Evolutionary conservation across 1,284 basidiomycete genomes (phyloP).

Genomic region (Neotropicomus parvogracilis): DNA sequence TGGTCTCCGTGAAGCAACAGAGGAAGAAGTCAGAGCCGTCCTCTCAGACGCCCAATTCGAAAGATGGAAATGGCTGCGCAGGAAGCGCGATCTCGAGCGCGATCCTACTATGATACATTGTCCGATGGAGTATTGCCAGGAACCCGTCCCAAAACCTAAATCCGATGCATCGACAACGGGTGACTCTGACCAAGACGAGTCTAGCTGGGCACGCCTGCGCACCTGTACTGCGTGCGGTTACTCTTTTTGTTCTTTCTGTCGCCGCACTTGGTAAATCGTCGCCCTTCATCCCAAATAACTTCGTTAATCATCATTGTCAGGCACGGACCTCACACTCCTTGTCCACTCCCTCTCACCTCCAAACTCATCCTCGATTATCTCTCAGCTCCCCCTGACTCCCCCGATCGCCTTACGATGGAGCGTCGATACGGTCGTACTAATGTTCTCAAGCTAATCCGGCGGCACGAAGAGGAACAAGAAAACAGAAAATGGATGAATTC

Average conservation of each 20-base stretch:
- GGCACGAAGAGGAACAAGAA: conserved; percentile 62
- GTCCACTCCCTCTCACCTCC: conserved; percentile 59
- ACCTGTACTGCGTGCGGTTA: conserved; percentile 64
- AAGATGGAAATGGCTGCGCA: conserved; percentile 71
- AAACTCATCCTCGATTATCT: conserved; percentile 63
- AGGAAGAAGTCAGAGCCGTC: conserved; percentile 69
- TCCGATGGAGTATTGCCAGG: conserved; percentile 70
- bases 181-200: conserved; percentile 43
- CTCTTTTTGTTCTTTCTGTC: conserved; percentile 73
- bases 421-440: conserved; percentile 57
- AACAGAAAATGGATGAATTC: conserved; percentile 62
- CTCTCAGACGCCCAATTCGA: conserved; percentile 57
- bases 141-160: conserved; percentile 57
- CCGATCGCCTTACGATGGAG: conserved; percentile 50
- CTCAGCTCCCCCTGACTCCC: conserved; percentile 46
- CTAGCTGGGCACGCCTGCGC: conserved; percentile 65
- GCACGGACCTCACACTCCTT: conserved; percentile 71
- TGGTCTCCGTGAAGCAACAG: conserved; percentile 47
- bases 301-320: conserved; percentile 33
- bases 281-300: not conserved
- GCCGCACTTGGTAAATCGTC: conserved; percentile 58
- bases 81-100: conserved; percentile 65
- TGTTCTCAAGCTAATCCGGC: conserved; percentile 52
- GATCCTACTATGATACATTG: conserved; percentile 76
- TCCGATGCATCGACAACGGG: conserved; percentile 26